A percentile compares a stretch with the other conserved stretches of the same genome.
These are phyloP conservation scores for Chrysanthemum seticuspe DNA, from an alignment of 129 eudicot species.

Conservation along the genomic window DNA sequence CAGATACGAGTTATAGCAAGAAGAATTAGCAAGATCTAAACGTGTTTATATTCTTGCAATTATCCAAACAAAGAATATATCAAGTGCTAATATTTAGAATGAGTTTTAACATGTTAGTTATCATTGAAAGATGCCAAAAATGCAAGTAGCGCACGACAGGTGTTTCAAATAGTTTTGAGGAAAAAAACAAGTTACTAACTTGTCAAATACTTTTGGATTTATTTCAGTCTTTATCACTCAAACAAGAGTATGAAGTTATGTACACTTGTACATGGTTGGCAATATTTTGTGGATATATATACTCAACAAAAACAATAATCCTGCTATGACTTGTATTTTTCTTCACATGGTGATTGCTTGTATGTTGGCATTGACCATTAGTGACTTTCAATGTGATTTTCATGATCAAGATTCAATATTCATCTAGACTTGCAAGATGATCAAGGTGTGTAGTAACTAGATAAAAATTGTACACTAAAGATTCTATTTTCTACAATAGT, in stretches of 20 bases:
- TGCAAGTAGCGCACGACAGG: background rate
- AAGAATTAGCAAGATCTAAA: slow-evolving; percentile 16
- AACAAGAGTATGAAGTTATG: too few relatives aligned
- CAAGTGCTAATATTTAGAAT: background rate
- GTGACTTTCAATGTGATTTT: too few relatives aligned
- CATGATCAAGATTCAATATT: too few relatives aligned
- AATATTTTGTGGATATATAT: too few relatives aligned
- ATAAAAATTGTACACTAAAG: slow-evolving; percentile 14
- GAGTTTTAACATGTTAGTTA: slow-evolving; percentile 16
- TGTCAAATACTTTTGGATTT: background rate
- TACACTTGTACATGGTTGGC: too few relatives aligned
- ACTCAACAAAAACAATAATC: too few relatives aligned
- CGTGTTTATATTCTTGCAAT: slow-evolving; percentile 1
- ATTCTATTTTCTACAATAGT: slow-evolving; percentile 19
- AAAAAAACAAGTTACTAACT: background rate
- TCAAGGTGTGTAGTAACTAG: background rate
- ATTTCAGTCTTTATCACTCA: too few relatives aligned
- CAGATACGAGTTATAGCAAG: too few relatives aligned
- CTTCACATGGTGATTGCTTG: too few relatives aligned
- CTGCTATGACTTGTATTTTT: background rate
- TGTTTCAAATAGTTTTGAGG: background rate
- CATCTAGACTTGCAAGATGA: too few relatives aligned
- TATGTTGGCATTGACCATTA: too few relatives aligned
- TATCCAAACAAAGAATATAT: background rate
- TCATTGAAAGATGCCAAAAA: slow-evolving; percentile 8